Conservation (phyloP, 2,329 filamentous ascomycete species). For the Cadophora gregata region DNA sequence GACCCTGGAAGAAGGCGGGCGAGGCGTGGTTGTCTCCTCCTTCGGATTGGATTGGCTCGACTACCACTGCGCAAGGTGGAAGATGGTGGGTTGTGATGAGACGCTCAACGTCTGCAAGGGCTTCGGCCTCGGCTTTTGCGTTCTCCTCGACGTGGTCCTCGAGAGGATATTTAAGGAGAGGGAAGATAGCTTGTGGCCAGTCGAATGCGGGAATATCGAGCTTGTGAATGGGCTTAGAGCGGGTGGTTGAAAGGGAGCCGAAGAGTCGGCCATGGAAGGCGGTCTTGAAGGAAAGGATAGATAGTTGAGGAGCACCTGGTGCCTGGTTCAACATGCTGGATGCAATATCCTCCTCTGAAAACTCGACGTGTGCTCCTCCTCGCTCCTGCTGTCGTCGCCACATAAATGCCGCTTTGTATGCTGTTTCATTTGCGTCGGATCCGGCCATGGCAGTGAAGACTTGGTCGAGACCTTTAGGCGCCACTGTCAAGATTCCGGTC, state of each 20-base stretch:
- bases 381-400: constrained; percentile 75
- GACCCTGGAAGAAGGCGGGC: constrained; percentile 76
- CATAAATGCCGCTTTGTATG: constrained; percentile 89
- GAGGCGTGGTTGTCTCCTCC: constrained; percentile 86
- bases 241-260: constrained; percentile 77
- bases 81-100: constrained; percentile 71
- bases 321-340: constrained; percentile 74
- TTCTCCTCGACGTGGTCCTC: constrained; percentile 74
- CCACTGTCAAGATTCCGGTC: constrained; percentile 73
- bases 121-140: constrained; percentile 71
- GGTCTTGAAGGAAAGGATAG: constrained; percentile 79
- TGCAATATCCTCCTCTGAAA: constrained; percentile 70
- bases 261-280: constrained; percentile 85
- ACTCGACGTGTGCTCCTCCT: constrained; percentile 68
- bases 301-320: constrained; percentile 75
- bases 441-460: constrained; percentile 83
- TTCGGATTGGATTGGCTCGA: constrained; percentile 84
- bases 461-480: constrained; percentile 76
- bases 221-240: constrained; percentile 85
- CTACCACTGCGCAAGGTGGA: constrained; percentile 74
- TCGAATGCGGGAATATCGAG: constrained; percentile 87
- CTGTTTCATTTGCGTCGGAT: constrained; percentile 83
- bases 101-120: constrained; percentile 74
- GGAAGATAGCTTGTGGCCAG: constrained; percentile 86
- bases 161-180: constrained; percentile 77